Percentiles rank a stretch among this genome's conserved stretches.
phyloP scores from a whole-genome alignment of 495 filamentous ascomycete genomes.

The Penicillium riverlandense region DNA sequence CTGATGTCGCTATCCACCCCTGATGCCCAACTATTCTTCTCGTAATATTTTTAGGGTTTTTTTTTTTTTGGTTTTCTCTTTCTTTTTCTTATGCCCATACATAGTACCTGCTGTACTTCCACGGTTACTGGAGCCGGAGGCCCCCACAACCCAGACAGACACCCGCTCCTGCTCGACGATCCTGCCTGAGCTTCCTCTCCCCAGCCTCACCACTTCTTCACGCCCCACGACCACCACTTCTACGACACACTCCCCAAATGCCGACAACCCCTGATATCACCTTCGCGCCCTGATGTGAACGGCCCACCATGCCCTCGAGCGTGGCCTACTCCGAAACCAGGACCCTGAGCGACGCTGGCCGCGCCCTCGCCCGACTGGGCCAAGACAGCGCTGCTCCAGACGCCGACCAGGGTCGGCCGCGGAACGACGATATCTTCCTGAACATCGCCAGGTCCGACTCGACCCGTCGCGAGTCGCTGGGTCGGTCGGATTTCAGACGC shows the following conservation, averaged over 20 bases:
- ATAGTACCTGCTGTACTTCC: no score
- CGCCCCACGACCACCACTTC: not conserved
- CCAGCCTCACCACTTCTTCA: slow-evolving; percentile 13
- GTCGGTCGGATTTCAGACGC: slow-evolving; percentile 41
- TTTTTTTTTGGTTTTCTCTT: no score
- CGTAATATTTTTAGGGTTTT: no score
- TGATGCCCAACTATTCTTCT: no score
- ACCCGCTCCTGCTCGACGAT: slow-evolving; percentile 16
- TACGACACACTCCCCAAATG: slow-evolving; percentile 28
- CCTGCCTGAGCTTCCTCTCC: slow-evolving; percentile 18
- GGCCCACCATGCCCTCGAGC: slow-evolving; percentile 23
- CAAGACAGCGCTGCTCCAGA: slow-evolving; percentile 14
- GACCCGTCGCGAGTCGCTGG: slow-evolving; percentile 35
- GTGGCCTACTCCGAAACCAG: slow-evolving; percentile 21
- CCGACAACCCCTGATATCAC: slow-evolving; percentile 14
- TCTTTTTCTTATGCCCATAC: no score
- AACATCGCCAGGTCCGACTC: slow-evolving; percentile 54
- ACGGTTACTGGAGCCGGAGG: no score
- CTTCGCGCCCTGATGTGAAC: slow-evolving; percentile 26
- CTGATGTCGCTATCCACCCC: no score
- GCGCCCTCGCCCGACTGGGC: slow-evolving; percentile 18
- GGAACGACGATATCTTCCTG: slow-evolving; percentile 56
- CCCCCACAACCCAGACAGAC: slow-evolving; percentile 1
- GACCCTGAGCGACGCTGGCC: slow-evolving; percentile 26
- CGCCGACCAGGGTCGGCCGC: slow-evolving; percentile 26